A percentile compares a stretch with the other conserved stretches of the same genome.
Evolutionary conservation across 192 early-diverging fungal genomes (phyloP).

Genomic region (Endogone sp.): DNA sequence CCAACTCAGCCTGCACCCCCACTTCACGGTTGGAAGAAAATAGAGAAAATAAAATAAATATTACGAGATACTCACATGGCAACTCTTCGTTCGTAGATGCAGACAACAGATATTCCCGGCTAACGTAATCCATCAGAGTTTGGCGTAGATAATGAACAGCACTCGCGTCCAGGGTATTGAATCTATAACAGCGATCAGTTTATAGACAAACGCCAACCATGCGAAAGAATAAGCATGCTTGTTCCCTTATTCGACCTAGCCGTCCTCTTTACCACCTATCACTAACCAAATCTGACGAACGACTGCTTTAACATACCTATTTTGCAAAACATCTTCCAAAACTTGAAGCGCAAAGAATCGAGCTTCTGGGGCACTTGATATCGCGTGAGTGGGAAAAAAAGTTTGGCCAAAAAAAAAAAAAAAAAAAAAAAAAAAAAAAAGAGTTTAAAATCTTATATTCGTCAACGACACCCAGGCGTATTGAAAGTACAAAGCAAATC

Average conservation of each 20-base stretch:
- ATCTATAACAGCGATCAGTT: constrained; percentile 20
- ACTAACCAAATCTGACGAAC: too few species aligned
- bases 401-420: constrained; percentile 13
- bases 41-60: not conserved
- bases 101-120: constrained; percentile 47
- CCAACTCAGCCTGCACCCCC: too few species aligned
- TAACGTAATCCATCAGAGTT: constrained; percentile 56
- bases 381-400: too few species aligned
- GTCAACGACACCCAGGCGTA: constrained; percentile 4
- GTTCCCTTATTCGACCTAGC: too few species aligned
- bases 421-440: not conserved
- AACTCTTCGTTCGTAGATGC: constrained; percentile 37
- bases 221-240: not conserved
- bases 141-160: constrained; percentile 47
- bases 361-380: constrained; percentile 62
- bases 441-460: not conserved
- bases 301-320: too few species aligned
- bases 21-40: too few species aligned
- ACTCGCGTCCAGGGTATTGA: constrained; percentile 40
- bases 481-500: constrained; percentile 22
- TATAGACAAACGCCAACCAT: not conserved
- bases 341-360: constrained; percentile 84
- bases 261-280: too few species aligned
- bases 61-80: constrained; percentile 33
- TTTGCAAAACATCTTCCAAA: constrained; percentile 65